Evolutionary conservation across 108 stramenopile species (phyloP), one percentile per base, ranked within the genome.

Genomic region (Conticribra guillardii): DNA sequence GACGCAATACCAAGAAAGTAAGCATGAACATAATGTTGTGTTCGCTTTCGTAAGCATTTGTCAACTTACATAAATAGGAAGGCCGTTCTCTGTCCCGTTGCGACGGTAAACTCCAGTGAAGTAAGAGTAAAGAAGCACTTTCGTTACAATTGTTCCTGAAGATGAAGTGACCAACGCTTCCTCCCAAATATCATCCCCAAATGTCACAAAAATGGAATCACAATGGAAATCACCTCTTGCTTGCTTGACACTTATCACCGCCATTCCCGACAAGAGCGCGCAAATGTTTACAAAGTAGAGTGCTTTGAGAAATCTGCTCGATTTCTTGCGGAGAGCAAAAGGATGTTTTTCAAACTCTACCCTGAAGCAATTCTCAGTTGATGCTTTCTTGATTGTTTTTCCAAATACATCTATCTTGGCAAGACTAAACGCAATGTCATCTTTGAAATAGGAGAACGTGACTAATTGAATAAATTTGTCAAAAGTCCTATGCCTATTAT

Each of bases 81-180:
- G 62, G 16, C 64, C 52, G 18, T 65, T 33, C n/a, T 65, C 2
- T 3, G 69, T 78, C 5, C 76, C 69, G 46, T 70, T 78, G n/a
- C 28, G 22, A 15, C n/a, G 23, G 37, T 78, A 78, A 22, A 59
- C 57, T 23, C 76, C 76, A 50, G 64, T 78, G 64, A 78, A 78
- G 54, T 78, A 78, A 0, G 69, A 65, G 41, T 67, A 78, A n/a
- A 32, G 58, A 34, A 32, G 14, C 2, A 24, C 34, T 46, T 44
- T 28, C 5, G 3, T 1, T 9, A n/a, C 18, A 1, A 41, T 30
- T 23, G 51, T 19, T 21, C 41, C 41, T 2, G 46, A 30, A 47
- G 29, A 46, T 54, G 50, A 37, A 53, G 29, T 4, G 0, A 69
- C 54, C 1, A 76, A 8, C 17, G 69, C 76, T 18, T 66, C 33